Evolutionary conservation across 2,329 filamentous ascomycete species (phyloP).

Genomic region (Penicillium freii): DNA sequence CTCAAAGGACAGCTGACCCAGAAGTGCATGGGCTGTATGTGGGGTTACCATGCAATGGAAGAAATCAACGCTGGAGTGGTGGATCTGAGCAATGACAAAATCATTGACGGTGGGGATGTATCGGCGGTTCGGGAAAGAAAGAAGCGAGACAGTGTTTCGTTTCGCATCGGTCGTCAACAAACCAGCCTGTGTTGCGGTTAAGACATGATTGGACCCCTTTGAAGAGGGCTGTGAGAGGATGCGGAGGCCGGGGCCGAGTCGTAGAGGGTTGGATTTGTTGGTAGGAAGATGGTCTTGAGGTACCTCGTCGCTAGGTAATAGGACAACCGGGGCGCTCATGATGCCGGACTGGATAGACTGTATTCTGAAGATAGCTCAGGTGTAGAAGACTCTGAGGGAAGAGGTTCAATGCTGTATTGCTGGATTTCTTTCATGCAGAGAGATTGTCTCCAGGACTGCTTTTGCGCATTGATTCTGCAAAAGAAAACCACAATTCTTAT

Average conservation of each 20-base stretch:
- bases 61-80: constrained; percentile 70
- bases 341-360: constrained; percentile 12
- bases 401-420: neutral
- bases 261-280: constrained; percentile 65
- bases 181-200: constrained; percentile 39
- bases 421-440: neutral
- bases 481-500: constrained; percentile 27
- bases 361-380: neutral
- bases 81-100: constrained; percentile 82
- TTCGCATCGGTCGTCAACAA: constrained; percentile 39
- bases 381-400: neutral
- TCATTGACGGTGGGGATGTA: constrained; percentile 80
- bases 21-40: constrained; percentile 61
- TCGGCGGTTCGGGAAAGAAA: constrained; percentile 49
- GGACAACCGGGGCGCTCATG: constrained; percentile 62
- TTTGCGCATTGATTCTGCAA: neutral
- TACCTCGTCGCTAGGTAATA: constrained; percentile 80
- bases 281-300: constrained; percentile 65
- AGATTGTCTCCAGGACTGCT: neutral
- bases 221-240: constrained; percentile 72
- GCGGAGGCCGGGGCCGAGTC: constrained; percentile 78
- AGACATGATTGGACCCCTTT: constrained; percentile 52
- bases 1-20: constrained; percentile 91
- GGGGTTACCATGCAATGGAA: constrained; percentile 76
- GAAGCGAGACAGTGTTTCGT: constrained; percentile 39